Conservation (phyloP, 2,329 filamentous ascomycete species). For the Magnaporthiopsis poae region DNA sequence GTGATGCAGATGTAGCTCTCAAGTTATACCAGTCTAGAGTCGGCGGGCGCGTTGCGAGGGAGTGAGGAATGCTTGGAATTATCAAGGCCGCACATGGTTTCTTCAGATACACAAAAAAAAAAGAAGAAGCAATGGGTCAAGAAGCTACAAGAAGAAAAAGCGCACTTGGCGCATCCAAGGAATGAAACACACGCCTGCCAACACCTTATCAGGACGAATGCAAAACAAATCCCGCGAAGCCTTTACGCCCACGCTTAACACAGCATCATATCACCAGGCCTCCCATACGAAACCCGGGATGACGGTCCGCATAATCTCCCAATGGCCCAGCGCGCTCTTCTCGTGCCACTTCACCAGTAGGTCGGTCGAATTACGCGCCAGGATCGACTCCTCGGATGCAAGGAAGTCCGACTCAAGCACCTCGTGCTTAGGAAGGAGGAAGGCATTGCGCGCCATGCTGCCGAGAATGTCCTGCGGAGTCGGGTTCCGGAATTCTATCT, state of each 20-base stretch:
- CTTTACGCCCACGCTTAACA: not conserved
- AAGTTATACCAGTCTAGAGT: too few relatives aligned
- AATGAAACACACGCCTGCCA: not conserved
- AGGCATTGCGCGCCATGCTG: conserved; percentile 59
- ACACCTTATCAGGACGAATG: not conserved
- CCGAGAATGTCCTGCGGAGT: conserved; percentile 57
- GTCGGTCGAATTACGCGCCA: conserved; percentile 57
- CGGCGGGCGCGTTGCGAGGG: too few relatives aligned
- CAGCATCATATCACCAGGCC: conserved; percentile 55
- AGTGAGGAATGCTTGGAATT: not conserved
- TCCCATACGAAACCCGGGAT: conserved; percentile 75
- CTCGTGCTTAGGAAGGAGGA: conserved; percentile 64
- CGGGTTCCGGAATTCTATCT: conserved; percentile 58
- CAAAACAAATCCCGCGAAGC: not conserved
- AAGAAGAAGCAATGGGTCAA: not conserved
- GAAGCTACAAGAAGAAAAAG: not conserved
- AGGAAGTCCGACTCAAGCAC: conserved; percentile 44
- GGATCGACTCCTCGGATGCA: conserved; percentile 33
- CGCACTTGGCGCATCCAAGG: not conserved
- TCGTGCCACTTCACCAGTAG: conserved; percentile 63
- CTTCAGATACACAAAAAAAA: not conserved
- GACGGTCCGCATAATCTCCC: conserved; percentile 81
- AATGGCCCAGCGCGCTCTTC: conserved; percentile 72
- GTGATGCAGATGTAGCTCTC: not conserved
- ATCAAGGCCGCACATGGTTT: not conserved